A percentile compares a stretch with the other conserved stretches of the same genome.
phyloP scores from a whole-genome alignment of 1,284 basidiomycete genomes.

The Malassezia sp. region DNA sequence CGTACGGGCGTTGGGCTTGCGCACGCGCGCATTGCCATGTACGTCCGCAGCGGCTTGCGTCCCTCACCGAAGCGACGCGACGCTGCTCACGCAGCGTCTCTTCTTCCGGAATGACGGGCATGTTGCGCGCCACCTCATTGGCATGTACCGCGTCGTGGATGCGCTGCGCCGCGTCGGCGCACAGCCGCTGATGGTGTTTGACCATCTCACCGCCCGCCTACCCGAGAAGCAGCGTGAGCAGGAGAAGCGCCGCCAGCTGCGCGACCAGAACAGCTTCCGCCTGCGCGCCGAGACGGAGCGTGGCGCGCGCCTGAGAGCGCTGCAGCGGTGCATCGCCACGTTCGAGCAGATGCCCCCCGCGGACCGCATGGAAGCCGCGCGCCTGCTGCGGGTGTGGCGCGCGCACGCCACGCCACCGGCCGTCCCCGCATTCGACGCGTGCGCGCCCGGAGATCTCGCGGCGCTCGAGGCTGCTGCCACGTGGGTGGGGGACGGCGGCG shows the following conservation, averaged over 20 bases:
- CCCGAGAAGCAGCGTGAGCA: constrained; percentile 7
- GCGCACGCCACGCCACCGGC: too few relatives aligned
- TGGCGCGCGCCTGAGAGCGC: background rate
- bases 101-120: constrained; percentile 5
- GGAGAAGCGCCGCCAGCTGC: background rate
- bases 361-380: constrained; percentile 11
- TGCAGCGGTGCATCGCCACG: constrained; percentile 16
- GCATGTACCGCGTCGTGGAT: background rate
- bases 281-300: background rate
- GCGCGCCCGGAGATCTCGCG: too few relatives aligned
- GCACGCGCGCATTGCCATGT: constrained; percentile 12
- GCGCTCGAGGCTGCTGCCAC: too few relatives aligned
- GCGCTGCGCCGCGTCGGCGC: background rate
- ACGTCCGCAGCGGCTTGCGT: background rate
- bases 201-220: constrained; percentile 7
- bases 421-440: too few relatives aligned
- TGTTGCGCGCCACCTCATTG: background rate
- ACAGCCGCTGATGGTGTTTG: constrained; percentile 15
- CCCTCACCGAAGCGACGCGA: constrained; percentile 7
- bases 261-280: background rate
- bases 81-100: constrained; percentile 11
- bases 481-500: too few relatives aligned
- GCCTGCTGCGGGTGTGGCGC: too few relatives aligned
- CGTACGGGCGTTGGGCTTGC: background rate
- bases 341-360: constrained; percentile 9